Evolutionary conservation across 345 rosid species (phyloP).

Genomic region (Lepidium sativum): DNA sequence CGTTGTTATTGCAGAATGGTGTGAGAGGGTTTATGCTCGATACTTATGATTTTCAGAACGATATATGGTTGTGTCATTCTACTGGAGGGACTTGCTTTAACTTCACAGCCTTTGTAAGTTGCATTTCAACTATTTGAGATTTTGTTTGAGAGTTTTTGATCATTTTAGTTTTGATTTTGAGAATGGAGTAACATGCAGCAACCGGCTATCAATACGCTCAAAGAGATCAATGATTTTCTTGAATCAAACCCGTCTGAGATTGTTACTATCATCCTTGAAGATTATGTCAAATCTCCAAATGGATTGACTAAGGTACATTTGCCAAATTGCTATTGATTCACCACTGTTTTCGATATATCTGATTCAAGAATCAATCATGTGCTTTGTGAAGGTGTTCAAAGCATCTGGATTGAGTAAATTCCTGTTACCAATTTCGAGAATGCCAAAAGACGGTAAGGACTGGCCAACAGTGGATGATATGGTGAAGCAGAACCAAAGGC

Average conservation of each 20-base stretch:
- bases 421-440: constrained; percentile 59
- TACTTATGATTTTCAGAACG: constrained; percentile 72
- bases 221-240: constrained; percentile 62
- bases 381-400: constrained; percentile 37
- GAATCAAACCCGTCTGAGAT: constrained; percentile 72
- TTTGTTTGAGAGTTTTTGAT: not conserved
- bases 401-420: constrained; percentile 66
- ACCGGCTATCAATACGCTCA: constrained; percentile 75
- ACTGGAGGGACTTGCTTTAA: constrained; percentile 55
- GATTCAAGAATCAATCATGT: not conserved
- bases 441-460: constrained; percentile 77
- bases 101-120: constrained; percentile 79
- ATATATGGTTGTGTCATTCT: constrained; percentile 92
- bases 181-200: constrained; percentile 32
- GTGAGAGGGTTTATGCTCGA: constrained; percentile 93
- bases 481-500: constrained; percentile 72
- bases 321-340: not conserved
- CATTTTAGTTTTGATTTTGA: not conserved
- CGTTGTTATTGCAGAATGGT: constrained; percentile 55
- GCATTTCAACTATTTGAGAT: not conserved
- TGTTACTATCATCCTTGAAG: constrained; percentile 87
- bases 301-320: constrained; percentile 54
- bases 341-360: not conserved
- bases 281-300: constrained; percentile 63
- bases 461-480: constrained; percentile 93